Evolutionary conservation across 2,329 filamentous ascomycete genomes (phyloP).

Genomic region (Venturia pyrina): DNA sequence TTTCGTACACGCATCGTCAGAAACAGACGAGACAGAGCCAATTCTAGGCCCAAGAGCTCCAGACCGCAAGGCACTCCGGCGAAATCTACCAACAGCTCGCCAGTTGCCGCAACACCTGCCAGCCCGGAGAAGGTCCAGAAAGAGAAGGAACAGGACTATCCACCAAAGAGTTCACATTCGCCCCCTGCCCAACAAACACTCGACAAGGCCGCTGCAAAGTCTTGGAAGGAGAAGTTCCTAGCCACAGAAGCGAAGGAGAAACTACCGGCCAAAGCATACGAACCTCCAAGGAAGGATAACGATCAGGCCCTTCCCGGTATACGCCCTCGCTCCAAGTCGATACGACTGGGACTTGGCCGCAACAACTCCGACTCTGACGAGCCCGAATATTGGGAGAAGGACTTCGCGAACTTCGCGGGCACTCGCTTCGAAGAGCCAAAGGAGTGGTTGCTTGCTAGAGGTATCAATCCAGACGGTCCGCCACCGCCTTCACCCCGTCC

Average conservation of each 20-base stretch:
- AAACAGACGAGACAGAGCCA: neutral
- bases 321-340: neutral
- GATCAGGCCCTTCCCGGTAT: neutral
- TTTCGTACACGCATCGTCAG: neutral
- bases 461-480: neutral
- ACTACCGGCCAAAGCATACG: neutral
- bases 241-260: neutral
- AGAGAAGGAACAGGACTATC: neutral
- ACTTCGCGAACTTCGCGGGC: neutral
- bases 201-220: neutral
- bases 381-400: slow-evolving; percentile 1
- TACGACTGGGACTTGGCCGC: neutral
- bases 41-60: neutral
- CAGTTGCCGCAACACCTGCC: neutral
- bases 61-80: neutral
- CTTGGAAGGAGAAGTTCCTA: slow-evolving; percentile 1
- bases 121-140: neutral
- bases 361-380: neutral
- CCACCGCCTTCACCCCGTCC: neutral
- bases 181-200: neutral
- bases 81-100: neutral
- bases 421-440: neutral
- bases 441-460: neutral
- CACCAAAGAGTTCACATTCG: neutral
- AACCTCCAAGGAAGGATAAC: neutral